Base-by-base conservation (phyloP, 2,329 filamentous ascomycete genomes). In the Fusarium musae region DNA sequence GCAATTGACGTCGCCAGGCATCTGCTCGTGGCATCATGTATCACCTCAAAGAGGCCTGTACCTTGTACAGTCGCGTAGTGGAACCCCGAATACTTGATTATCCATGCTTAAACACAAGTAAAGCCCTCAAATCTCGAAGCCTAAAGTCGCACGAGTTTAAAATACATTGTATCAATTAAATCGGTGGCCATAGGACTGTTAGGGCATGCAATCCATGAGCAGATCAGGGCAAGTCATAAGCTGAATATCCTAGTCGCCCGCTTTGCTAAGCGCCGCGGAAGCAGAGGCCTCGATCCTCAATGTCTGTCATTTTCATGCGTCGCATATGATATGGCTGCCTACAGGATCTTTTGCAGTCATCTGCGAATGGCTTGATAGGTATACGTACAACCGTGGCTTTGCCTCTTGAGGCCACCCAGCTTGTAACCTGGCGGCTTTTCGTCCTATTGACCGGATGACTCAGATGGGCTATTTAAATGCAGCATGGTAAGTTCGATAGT, bases 361-460 rank as follows among this genome's bases (percentile, higher is more conserved):
- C 19, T 16, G 9, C 26, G 28, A 19, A 36, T 46, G 39, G 12
- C 26, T 43, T 44, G 32, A 44, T 64, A 65, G 58, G 58, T 46
- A 32, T 46, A 46, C 32, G 47, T 37, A 36, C n/a, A 47, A 40
- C 62, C 44, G n/a, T 50, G 40, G 28, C 39, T 53, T 44, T 46
- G 46, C 57, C 46, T 65, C 47, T 65, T 65, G 62, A 65, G 62
- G 62, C 62, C 62, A 52, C 57, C 62, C 62, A 54, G n/a, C 2
- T n/a, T 26, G 47, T 52, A 39, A 53, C 39, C 46, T 65, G 57
- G 39, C 46, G 28, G 59, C 32, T 30, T 62, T 54, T 54, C 9
- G 9, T 44, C 47, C 58, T 63, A 63, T 46, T 46, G 34, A 44
- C 28, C 32, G 23, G n/a, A 65, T 65, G 58, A 65, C 46, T 63